A percentile compares a stretch with the other conserved stretches of the same genome.
These are phyloP conservation scores for Vitis rupestris DNA, from an alignment of 164 flowering plant genomes.

Conservation along the genomic window DNA sequence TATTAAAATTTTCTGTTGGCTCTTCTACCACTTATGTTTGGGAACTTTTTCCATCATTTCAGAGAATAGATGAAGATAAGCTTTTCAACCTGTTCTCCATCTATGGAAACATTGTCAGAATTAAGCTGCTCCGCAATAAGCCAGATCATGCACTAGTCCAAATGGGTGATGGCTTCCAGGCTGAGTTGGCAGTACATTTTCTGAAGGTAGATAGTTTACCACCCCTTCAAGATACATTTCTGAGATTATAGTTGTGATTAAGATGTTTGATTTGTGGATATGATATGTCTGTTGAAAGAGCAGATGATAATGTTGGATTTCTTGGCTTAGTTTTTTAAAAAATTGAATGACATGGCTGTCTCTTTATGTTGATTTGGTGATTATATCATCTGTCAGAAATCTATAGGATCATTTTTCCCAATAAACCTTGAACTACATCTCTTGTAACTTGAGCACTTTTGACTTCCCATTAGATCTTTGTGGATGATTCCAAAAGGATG, in stretches of 20 bases:
- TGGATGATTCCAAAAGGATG: too few relatives aligned
- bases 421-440: too few relatives aligned
- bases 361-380: too few relatives aligned
- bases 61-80: slow-evolving; percentile 95
- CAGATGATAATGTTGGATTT: too few relatives aligned
- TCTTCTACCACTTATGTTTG: not conserved
- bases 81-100: slow-evolving; percentile 93
- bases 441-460: too few relatives aligned
- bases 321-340: too few relatives aligned
- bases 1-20: not conserved
- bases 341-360: too few relatives aligned
- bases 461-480: too few relatives aligned
- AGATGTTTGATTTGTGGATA: not conserved
- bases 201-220: slow-evolving; percentile 58
- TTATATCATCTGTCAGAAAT: too few relatives aligned
- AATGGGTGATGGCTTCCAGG: slow-evolving; percentile 98
- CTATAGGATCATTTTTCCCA: too few relatives aligned
- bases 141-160: slow-evolving; percentile 98
- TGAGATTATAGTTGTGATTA: not conserved
- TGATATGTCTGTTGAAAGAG: not conserved
- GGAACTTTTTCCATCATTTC: slow-evolving; percentile 13
- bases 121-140: slow-evolving; percentile 87
- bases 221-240: not conserved
- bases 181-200: slow-evolving; percentile 96
- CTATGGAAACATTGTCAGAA: slow-evolving; percentile 91